Conservation (phyloP, 2,329 filamentous ascomycete genomes). For the Venturia oleaginea region DNA sequence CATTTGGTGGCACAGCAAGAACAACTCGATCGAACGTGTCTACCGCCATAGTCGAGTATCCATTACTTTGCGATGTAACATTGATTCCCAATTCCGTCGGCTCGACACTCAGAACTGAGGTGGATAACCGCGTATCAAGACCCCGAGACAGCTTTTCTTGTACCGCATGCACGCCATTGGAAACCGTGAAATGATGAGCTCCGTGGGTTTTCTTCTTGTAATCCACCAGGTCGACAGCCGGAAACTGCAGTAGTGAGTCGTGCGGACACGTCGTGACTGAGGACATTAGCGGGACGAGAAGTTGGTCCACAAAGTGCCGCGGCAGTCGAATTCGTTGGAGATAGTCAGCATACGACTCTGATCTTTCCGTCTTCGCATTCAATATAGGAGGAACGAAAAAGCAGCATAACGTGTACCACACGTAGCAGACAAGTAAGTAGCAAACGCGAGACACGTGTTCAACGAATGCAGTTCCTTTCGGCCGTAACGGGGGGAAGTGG, state of each 20-base stretch:
- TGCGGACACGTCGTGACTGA: constrained; percentile 48
- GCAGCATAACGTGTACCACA: constrained; percentile 46
- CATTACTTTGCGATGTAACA: constrained; percentile 27
- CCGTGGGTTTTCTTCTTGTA: constrained; percentile 42
- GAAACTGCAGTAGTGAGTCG: constrained; percentile 40
- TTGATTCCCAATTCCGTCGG: constrained; percentile 21
- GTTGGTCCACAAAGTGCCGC: constrained; percentile 37
- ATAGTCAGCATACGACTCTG: constrained; percentile 43
- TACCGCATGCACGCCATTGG: constrained; percentile 41
- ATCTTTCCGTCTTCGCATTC: constrained; percentile 14
- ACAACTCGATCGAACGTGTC: constrained; percentile 44
- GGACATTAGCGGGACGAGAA: constrained; percentile 47
- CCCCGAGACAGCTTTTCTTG: constrained; percentile 37
- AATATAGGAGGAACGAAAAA: constrained; percentile 36
- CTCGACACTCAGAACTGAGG: constrained; percentile 30
- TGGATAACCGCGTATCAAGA: constrained; percentile 34
- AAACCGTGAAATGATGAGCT: constrained; percentile 43
- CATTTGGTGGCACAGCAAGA: constrained; percentile 46
- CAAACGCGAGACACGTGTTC: constrained; percentile 36
- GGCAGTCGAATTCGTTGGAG: constrained; percentile 43
- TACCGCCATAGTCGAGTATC: not conserved
- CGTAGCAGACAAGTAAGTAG: constrained; percentile 40
- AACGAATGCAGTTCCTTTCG: constrained; percentile 27
- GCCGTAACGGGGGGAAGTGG: constrained; percentile 36
- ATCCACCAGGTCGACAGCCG: constrained; percentile 43